Conservation (phyloP, 2,329 filamentous ascomycete species). For the Hysterium pulicare region DNA sequence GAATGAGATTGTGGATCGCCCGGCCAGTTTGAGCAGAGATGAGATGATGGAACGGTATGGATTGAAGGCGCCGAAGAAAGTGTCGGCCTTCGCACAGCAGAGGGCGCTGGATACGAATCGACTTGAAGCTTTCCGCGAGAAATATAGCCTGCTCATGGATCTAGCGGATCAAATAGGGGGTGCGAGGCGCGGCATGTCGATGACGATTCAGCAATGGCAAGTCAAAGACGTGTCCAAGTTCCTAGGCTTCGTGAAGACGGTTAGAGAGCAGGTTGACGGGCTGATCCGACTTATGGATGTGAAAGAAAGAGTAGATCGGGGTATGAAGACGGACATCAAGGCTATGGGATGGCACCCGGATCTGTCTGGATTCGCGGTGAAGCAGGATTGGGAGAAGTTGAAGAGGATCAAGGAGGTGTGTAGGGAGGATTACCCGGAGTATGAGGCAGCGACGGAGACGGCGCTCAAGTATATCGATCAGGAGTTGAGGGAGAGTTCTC, state of each 20-base stretch:
- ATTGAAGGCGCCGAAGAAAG: slow-evolving; percentile 43
- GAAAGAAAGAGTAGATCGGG: slow-evolving; percentile 43
- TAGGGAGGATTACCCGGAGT: slow-evolving; percentile 43
- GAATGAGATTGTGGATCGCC: slow-evolving; percentile 46
- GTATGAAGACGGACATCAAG: slow-evolving; percentile 44
- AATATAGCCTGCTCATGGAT: slow-evolving; percentile 42
- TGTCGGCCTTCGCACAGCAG: slow-evolving; percentile 34
- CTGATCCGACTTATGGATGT: slow-evolving; percentile 43
- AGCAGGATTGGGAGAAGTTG: slow-evolving; percentile 41
- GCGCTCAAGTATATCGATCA: slow-evolving; percentile 44
- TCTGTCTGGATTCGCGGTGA: slow-evolving; percentile 29
- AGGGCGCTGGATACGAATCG: slow-evolving; percentile 44
- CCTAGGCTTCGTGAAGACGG: slow-evolving; percentile 38
- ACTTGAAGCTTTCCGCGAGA: slow-evolving; percentile 46
- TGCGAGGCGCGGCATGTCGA: slow-evolving; percentile 33
- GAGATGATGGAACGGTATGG: slow-evolving; percentile 47
- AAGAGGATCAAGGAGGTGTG: slow-evolving; percentile 44
- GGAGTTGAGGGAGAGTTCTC: slow-evolving; percentile 21
- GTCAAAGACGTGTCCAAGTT: slow-evolving; percentile 42
- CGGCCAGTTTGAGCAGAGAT: slow-evolving; percentile 35
- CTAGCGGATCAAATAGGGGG: slow-evolving; percentile 28
- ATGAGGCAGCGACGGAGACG: slow-evolving; percentile 39
- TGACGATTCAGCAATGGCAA: slow-evolving; percentile 38
- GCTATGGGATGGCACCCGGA: slow-evolving; percentile 50
- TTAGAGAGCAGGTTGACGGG: slow-evolving; percentile 43